Evolutionary conservation across 2,329 filamentous ascomycete species (phyloP).

Genomic region (Colletotrichum brevisporum): DNA sequence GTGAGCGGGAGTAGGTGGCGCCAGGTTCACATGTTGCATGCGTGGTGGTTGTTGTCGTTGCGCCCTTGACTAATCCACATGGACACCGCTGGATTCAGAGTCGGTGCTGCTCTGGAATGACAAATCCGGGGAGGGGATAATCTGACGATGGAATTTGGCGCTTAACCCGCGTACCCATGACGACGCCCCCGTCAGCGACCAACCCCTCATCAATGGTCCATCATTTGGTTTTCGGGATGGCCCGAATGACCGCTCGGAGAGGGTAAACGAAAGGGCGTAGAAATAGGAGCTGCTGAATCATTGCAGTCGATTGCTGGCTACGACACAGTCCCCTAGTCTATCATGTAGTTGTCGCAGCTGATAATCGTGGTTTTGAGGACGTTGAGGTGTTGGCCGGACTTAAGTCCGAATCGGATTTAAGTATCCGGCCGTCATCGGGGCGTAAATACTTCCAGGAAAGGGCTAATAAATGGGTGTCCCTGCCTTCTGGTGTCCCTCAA

Average conservation of each 20-base stretch:
- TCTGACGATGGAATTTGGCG: slow-evolving; percentile 4
- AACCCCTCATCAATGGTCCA: too few relatives aligned
- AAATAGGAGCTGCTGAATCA: too few relatives aligned
- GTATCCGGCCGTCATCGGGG: slow-evolving; percentile 24
- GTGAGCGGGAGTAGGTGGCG: too few relatives aligned
- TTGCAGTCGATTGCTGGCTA: too few relatives aligned
- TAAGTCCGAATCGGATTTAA: too few relatives aligned
- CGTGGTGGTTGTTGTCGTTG: background rate
- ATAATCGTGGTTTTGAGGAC: too few relatives aligned
- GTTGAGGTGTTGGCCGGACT: too few relatives aligned
- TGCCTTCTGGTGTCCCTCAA: background rate
- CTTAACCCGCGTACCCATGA: slow-evolving; percentile 9
- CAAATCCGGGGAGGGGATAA: slow-evolving; percentile 2
- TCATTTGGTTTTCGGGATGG: background rate
- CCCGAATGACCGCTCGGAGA: background rate
- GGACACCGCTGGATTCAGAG: background rate
- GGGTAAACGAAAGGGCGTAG: too few relatives aligned
- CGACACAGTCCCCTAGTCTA: too few relatives aligned
- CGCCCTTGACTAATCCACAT: background rate
- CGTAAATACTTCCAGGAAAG: background rate
- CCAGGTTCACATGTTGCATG: too few relatives aligned
- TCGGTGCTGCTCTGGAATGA: slow-evolving; percentile 1
- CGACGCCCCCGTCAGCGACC: background rate
- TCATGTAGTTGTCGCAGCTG: too few relatives aligned
- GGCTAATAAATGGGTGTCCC: too few relatives aligned